These are phyloP conservation scores for Iris macrosiphon DNA, from an alignment of 106 monocot species.

Conservation along the genomic window DNA sequence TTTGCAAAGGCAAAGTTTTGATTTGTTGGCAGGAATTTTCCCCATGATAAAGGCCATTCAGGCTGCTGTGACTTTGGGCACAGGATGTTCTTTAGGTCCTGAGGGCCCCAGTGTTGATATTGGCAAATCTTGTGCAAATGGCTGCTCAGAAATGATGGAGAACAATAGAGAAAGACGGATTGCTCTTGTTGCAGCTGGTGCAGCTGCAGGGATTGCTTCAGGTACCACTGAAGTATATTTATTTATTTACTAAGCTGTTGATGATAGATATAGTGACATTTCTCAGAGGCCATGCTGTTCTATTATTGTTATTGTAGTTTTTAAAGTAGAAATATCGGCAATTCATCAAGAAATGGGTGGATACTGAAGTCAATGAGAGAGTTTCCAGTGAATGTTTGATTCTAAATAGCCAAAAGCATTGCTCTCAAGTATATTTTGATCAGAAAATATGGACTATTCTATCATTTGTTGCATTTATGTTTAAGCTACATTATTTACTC, in stretches of 20 bases:
- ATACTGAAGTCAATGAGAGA: no score
- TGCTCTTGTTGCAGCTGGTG: constrained; percentile 96
- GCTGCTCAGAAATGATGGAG: constrained; percentile 99
- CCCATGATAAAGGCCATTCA: constrained; percentile 94
- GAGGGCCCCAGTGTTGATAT: constrained; percentile 99
- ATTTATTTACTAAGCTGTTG: neutral
- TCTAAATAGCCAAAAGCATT: no score
- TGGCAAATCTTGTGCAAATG: constrained; percentile 95
- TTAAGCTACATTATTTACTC: no score
- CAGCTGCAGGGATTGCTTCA: constrained; percentile 99
- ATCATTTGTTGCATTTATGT: no score
- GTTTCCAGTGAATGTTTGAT: no score
- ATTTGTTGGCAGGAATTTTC: constrained; percentile 73
- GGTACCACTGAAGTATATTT: constrained; percentile 55
- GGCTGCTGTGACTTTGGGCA: constrained; percentile 96
- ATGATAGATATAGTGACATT: no score
- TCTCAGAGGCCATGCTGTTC: no score
- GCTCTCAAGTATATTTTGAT: no score
- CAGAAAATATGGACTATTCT: no score
- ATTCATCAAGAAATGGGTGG: no score
- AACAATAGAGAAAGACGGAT: constrained; percentile 97
- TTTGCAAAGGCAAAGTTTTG: constrained; percentile 54
- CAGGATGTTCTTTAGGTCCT: constrained; percentile 97
- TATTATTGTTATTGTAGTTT: no score
- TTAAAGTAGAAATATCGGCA: no score